Base-by-base conservation (phyloP, 441 rosid species). In the Adansonia grandidieri region DNA sequence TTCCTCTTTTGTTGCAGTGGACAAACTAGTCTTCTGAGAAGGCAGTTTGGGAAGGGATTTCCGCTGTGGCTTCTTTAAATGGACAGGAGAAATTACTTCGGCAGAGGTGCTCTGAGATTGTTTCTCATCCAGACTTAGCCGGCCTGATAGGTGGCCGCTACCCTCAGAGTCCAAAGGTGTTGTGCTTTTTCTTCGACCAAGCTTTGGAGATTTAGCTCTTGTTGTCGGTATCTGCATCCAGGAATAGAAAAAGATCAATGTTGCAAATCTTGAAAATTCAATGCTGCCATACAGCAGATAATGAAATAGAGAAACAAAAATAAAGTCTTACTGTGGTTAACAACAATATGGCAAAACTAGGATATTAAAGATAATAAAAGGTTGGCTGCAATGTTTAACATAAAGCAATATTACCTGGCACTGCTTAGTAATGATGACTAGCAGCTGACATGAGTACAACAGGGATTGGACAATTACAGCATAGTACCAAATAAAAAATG, bases 191-290 rank as follows among this genome's bases (percentile, higher is more conserved):
- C 78, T 97, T 73, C 99, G 76, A 72, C 99, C 99, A 47, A 97
- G 91, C 81, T 94, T 97, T n/a, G 99, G 99, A 82, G 99, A 97
- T 88, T 92, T 97, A n/a, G 99, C 89, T 84, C 98, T 89, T 54
- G 99, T 96, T 63, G 97, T 75, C n/a, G 98, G 99, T 84, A 97
- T 91, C 99, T 97, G 86, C 86, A 75, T 74, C 77, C 69, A 77
- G 70, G 69, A 81, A 79, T 44, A n/a, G 63, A 65, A 37, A 82
- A 48, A n/a, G 28, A 73, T 40, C 2, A 40, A 56, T 22, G 32
- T 15, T 20, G 68, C 42, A 28, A 51, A 15, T 28, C 9, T 0
- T 51, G 24, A 63, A 62, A 45, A 50, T 40, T 56, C 37, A 72
- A n/a, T 3, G 54, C 37, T 2, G 5, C 56, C 67, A 44, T 24